Evolutionary conservation across 371 early-diverging fungal genomes (phyloP), one percentile per base, ranked within the genome.

Genomic region (Mortierella polycephala): DNA sequence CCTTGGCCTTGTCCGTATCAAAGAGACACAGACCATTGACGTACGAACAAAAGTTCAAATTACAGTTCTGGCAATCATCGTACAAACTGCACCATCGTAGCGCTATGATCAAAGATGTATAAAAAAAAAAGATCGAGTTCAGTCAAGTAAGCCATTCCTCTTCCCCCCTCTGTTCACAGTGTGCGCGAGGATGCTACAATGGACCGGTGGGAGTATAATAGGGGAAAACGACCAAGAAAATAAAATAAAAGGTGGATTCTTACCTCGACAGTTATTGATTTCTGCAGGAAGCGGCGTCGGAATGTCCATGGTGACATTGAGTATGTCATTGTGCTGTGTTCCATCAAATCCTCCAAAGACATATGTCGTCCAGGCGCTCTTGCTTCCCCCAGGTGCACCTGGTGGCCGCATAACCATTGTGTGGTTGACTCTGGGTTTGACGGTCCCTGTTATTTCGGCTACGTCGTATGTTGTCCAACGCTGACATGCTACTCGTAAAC

Each of bases 221-320:
- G 30, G 30, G 4, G 4, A 8, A 18, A n/a, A 14, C 7, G 5
- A 12, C 16, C 44, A 39, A 56, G n/a, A n/a, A n/a, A n/a, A n/a
- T n/a, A n/a, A n/a, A n/a, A n/a, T n/a, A n/a, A n/a, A 30, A 30
- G 4, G 30, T 30, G 30, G 30, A 30, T 9, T 13, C 37, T 49
- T 86, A 87, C 89, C 85, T 87, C 89, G 53, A 82, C 88, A 84
- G 7, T 75, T 62, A 42, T 87, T 75, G 21, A 86, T 68, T 13
- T 60, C 62, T 9, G 76, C 73, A 30, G 86, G 46, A 18, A 82
- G 54, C 0, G 76, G 9, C 0, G 82, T 71, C 20, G 85, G 82
- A 13, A 81, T 63, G 40, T 76, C 53, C 30, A 83, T 16, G 14
- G 80, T 72, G 21, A 79, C 44, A 39, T 62, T 66, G 18, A 79